These are phyloP conservation scores for Saccharomycopsis fodiens DNA, from an alignment of 805 yeast genomes.

Conservation along the genomic window DNA sequence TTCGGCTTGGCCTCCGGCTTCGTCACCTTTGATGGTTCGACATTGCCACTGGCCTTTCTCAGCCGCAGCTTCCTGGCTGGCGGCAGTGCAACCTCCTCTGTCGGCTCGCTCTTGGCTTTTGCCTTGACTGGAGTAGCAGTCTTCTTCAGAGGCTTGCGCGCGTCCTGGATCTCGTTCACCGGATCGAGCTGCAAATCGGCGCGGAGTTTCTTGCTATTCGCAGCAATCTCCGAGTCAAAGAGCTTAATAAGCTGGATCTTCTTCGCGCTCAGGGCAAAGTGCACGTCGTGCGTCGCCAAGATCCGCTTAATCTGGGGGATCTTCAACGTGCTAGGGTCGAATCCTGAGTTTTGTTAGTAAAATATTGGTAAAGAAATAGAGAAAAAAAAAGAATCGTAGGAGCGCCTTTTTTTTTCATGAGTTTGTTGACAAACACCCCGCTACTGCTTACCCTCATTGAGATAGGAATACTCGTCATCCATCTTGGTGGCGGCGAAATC, in stretches of 20 bases:
- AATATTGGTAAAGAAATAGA: neutral
- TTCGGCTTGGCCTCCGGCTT: neutral
- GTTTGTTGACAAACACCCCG: neutral
- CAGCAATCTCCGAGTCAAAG: conserved; percentile 47
- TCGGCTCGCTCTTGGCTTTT: no score
- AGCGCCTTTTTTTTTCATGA: neutral
- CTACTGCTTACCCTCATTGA: conserved; percentile 15
- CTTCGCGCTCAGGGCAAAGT: conserved; percentile 54
- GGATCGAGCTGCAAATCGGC: conserved; percentile 30
- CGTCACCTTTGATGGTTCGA: neutral
- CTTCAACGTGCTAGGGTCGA: conserved; percentile 58
- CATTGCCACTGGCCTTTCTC: neutral
- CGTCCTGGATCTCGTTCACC: neutral
- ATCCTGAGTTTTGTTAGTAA: conserved; percentile 33
- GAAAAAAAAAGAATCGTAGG: no score
- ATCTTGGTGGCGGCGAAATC: conserved; percentile 4
- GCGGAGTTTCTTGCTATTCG: conserved; percentile 38
- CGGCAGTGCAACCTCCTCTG: no score
- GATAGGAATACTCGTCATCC: conserved; percentile 20
- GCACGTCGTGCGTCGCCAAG: conserved; percentile 54
- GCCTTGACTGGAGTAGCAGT: no score
- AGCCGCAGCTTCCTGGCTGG: no score
- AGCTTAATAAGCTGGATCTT: conserved; percentile 57
- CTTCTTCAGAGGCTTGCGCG: neutral
- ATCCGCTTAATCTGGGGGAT: conserved; percentile 66